Evolutionary conservation across 331 rosid species (phyloP).

Genomic region (Quercus phellos): DNA sequence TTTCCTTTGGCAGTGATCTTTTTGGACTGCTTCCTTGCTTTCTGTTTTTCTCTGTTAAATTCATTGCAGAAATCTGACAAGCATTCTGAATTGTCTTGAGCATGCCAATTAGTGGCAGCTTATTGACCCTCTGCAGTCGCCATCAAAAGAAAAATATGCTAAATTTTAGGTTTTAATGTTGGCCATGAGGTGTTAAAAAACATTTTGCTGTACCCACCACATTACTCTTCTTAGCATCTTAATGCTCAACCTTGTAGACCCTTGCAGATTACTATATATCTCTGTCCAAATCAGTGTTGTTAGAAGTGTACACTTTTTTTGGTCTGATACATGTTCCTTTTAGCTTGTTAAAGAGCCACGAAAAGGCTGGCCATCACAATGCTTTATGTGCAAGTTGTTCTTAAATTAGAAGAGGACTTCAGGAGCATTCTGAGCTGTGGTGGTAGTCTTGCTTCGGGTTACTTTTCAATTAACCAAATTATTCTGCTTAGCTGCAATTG

Average conservation of each 20-base stretch:
- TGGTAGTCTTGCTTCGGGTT: too few species aligned
- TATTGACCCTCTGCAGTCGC: background rate
- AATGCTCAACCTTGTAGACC: background rate
- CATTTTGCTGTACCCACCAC: background rate
- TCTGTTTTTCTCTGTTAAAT: background rate
- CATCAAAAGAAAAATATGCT: constrained; percentile 12
- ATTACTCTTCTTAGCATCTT: background rate
- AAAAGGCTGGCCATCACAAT: too few species aligned
- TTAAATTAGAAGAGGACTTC: too few species aligned
- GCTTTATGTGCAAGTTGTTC: too few species aligned
- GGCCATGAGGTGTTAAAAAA: background rate
- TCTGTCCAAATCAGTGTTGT: background rate
- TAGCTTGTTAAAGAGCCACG: too few species aligned
- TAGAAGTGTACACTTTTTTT: background rate
- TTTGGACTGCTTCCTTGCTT: constrained; percentile 2
- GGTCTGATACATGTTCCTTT: too few species aligned
- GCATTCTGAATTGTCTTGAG: constrained; percentile 8
- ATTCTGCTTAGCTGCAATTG: too few species aligned
- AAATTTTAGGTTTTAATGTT: background rate
- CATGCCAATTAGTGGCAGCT: constrained; percentile 7
- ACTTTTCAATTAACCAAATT: too few species aligned
- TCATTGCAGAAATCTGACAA: constrained; percentile 1
- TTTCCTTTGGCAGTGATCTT: background rate
- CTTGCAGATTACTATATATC: background rate
- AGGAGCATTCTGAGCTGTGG: too few species aligned